Percentiles rank a stretch among this genome's conserved stretches.
Evolutionary conservation across 116 monocot genomes (phyloP).

Genomic region (Iris pallida): DNA sequence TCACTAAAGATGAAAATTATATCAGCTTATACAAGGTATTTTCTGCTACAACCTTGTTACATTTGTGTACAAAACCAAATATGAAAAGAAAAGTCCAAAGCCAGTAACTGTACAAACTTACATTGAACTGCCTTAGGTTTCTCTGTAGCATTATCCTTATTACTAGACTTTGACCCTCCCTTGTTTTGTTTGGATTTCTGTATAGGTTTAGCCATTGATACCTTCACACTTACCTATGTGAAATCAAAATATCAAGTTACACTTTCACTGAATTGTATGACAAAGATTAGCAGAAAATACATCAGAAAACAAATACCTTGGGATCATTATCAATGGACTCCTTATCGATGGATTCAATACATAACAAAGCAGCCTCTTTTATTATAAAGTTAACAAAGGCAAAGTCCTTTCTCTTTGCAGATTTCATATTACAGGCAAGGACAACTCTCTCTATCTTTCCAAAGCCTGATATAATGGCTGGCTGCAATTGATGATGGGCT

Average conservation of each 20-base stretch:
- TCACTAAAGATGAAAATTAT: conserved; percentile 97
- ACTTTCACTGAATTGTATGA: neutral
- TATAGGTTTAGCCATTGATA: conserved; percentile 77
- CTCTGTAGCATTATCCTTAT: conserved; percentile 30
- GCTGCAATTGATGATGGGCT: no score
- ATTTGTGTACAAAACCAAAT: no score
- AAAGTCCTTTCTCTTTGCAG: conserved; percentile 83
- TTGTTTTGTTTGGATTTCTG: conserved; percentile 60
- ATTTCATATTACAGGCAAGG: conserved; percentile 64
- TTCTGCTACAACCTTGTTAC: neutral
- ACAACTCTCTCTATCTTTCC: conserved; percentile 82
- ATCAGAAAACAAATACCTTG: conserved; percentile 43
- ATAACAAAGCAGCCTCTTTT: conserved; percentile 79
- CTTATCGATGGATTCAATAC: conserved; percentile 66
- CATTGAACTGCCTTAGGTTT: conserved; percentile 41
- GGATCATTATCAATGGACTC: conserved; percentile 44
- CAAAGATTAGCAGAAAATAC: neutral
- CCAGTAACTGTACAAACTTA: conserved; percentile 51
- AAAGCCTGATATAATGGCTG: neutral
- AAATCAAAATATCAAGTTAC: neutral
- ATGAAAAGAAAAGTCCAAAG: neutral
- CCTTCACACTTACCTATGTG: conserved; percentile 73
- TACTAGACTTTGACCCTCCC: conserved; percentile 32
- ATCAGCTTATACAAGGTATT: conserved; percentile 90
- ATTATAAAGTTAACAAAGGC: conserved; percentile 82